Conservation (phyloP, 495 filamentous ascomycete genomes). For the Aspergillus hancockii region DNA sequence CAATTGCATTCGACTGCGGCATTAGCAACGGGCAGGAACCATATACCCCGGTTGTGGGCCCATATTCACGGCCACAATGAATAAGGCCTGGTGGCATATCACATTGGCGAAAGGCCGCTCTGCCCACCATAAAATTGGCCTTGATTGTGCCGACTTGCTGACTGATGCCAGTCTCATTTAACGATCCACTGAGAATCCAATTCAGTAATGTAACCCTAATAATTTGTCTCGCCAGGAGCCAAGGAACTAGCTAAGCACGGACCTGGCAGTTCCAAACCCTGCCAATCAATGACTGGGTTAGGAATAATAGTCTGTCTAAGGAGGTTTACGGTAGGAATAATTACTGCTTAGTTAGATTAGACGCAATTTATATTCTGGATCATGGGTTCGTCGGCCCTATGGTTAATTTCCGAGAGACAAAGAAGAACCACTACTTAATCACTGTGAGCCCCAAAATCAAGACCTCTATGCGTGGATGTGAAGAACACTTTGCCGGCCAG, state of each 20-base stretch:
- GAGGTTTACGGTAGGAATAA: background rate
- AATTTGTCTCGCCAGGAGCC: background rate
- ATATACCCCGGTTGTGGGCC: no score
- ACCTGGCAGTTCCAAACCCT: background rate
- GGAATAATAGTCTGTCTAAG: background rate
- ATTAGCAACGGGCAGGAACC: no score
- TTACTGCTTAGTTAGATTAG: background rate
- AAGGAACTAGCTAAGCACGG: background rate
- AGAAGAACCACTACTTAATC: background rate
- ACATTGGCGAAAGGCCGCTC: no score
- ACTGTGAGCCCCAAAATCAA: background rate
- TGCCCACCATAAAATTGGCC: no score
- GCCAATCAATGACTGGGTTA: background rate
- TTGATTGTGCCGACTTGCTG: no score
- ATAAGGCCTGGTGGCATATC: no score
- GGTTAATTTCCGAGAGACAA: background rate
- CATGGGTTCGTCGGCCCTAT: background rate
- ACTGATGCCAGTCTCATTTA: no score
- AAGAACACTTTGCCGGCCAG: background rate
- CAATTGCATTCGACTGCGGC: no score
- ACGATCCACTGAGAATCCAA: no score
- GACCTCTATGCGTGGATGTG: no score
- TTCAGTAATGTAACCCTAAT: no score
- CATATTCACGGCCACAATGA: no score
- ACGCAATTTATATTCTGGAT: background rate